Evolutionary conservation across 108 stramenopile genomes (phyloP), one percentile per base, ranked within the genome.

Genomic region (Skeletonema grethae): DNA sequence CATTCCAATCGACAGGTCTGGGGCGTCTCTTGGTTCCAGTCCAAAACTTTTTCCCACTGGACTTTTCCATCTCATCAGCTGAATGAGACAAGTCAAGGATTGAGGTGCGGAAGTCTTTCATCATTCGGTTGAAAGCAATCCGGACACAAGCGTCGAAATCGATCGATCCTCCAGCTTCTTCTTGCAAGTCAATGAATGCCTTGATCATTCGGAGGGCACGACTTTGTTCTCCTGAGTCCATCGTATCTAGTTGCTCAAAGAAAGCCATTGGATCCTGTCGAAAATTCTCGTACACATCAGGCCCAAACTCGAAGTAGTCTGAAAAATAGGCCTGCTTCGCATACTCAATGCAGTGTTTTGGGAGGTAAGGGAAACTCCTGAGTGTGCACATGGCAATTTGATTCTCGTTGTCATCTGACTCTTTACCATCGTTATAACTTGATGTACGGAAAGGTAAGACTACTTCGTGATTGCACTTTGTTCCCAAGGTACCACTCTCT

Each of bases 291-390:
- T 84, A 84, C 22, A 75, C 77, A 18, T 84, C 83, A 5, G 83
- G 83, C 12, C 79, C 83, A 63, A 84, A 84, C 50, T 80, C 78
- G 62, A 84, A 84, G 70, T 80, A 84, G 69, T 84, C 83, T 35
- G 83, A 75, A 68, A 84, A 84, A 32, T 80, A 84, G 39, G 83
- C 68, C 30, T 84, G 83, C 65, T 84, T 84, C 16, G 93, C 91
- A 88, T 91, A 96, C 76, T 96, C 95, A 65, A 94, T 94, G 73
- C 93, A 94, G 77, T 96, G 95, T 63, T 90, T 91, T 22, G 91
- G 92, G 6, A 87, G 73, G 61, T 86, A 84, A n/a, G 93, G 93
- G 61, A 94, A 94, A 68, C 88, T 90, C 4, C 91, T 71, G 24
- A 96, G 68, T 10, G 95, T 96, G 73, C 95, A 96, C 95, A 96